Percentiles rank a stretch among this genome's conserved stretches.
Conservation (phyloP, 495 filamentous ascomycete species). For the Neurospora sp. region DNA sequence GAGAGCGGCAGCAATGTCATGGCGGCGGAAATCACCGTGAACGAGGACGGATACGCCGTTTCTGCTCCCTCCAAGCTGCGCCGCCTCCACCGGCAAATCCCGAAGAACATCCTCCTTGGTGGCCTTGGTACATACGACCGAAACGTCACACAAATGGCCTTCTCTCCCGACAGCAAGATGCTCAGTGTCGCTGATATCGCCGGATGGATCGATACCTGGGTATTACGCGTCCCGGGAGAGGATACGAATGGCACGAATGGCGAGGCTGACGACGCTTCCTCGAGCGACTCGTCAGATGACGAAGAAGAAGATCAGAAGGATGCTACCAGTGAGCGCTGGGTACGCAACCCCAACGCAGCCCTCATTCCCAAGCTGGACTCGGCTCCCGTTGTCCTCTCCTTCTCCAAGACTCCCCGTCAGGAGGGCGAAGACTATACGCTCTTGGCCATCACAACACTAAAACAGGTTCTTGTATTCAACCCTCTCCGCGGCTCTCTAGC, state of each 20-base stretch:
- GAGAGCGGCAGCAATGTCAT: slow-evolving; percentile 75
- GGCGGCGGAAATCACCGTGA: slow-evolving; percentile 48
- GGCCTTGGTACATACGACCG: slow-evolving; percentile 70
- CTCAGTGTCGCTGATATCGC: slow-evolving; percentile 70
- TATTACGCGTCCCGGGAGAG: slow-evolving; percentile 45
- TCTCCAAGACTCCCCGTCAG: slow-evolving; percentile 29
- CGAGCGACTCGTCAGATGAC: slow-evolving; percentile 18
- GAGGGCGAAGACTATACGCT: slow-evolving; percentile 46
- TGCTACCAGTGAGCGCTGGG: slow-evolving; percentile 47
- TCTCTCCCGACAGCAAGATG: slow-evolving; percentile 72
- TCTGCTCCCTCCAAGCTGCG: slow-evolving; percentile 42
- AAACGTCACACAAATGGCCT: slow-evolving; percentile 61
- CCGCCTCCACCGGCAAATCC: slow-evolving; percentile 46
- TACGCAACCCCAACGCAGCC: slow-evolving; percentile 51
- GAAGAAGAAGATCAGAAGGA: slow-evolving; percentile 17
- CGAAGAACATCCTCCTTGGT: slow-evolving; percentile 49
- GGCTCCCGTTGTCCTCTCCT: slow-evolving; percentile 51
- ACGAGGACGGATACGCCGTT: slow-evolving; percentile 33
- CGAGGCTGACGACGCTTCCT: slow-evolving; percentile 16
- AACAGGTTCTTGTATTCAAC: slow-evolving; percentile 69
- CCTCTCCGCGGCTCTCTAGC: slow-evolving; percentile 62
- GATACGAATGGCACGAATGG: slow-evolving; percentile 18
- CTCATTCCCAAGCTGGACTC: slow-evolving; percentile 70
- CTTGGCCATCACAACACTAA: slow-evolving; percentile 63
- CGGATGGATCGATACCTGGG: slow-evolving; percentile 81